These are phyloP conservation scores for Diaporthe sp. DNA, from an alignment of 2,329 filamentous ascomycete species.

Conservation along the genomic window DNA sequence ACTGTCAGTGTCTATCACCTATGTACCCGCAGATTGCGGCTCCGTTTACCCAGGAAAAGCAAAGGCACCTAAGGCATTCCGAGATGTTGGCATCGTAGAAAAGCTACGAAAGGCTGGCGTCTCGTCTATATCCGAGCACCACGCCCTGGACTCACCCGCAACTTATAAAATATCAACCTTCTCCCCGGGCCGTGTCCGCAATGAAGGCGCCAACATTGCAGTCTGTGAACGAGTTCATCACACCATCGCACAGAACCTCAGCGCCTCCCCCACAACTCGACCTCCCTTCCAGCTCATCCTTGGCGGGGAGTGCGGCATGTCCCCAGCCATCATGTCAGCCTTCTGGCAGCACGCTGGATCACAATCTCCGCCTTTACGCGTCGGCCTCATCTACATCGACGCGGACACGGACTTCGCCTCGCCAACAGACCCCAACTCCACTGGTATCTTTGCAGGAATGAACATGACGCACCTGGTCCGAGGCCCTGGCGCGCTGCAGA, in stretches of 20 bases:
- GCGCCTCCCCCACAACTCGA: neutral
- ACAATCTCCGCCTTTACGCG: neutral
- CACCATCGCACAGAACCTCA: neutral
- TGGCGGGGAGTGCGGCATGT: constrained; percentile 14
- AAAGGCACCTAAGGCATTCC: constrained; percentile 6
- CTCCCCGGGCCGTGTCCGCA: neutral
- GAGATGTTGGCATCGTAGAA: neutral
- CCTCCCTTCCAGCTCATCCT: constrained; percentile 21
- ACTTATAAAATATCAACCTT: neutral
- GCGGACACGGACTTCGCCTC: constrained; percentile 23
- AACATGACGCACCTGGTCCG: constrained; percentile 9
- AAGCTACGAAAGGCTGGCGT: neutral
- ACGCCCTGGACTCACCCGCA: neutral
- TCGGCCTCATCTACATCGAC: constrained; percentile 18
- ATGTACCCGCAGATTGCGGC: constrained; percentile 15
- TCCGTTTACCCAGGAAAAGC: constrained; percentile 1
- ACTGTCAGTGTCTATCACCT: neutral
- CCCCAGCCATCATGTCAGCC: constrained; percentile 5
- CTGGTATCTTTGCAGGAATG: constrained; percentile 10
- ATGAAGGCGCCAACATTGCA: neutral
- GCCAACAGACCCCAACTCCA: neutral
- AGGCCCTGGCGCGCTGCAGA: neutral
- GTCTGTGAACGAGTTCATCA: neutral
- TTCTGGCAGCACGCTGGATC: neutral
- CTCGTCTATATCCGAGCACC: neutral